Evolutionary conservation across 495 filamentous ascomycete genomes (phyloP).

Genomic region (Thozetella sp.): DNA sequence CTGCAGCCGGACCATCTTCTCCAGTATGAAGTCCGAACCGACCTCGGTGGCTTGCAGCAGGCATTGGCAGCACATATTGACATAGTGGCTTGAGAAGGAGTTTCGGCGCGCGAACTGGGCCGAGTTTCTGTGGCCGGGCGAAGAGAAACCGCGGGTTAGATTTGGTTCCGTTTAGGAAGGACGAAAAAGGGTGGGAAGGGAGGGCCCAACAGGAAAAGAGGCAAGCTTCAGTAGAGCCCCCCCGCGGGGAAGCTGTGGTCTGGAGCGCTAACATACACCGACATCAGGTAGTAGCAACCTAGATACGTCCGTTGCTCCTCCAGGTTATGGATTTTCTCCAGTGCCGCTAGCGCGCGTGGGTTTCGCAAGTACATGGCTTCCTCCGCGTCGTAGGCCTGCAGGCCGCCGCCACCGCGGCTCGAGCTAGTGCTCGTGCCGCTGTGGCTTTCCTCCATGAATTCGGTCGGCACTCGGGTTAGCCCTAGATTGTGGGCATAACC

Average conservation of each 20-base stretch:
- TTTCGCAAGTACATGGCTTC: background rate
- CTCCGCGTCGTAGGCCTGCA: background rate
- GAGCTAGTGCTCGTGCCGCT: constrained; percentile 10
- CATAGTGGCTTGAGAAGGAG: constrained; percentile 17
- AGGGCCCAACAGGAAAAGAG: background rate
- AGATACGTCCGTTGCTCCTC: constrained; percentile 30
- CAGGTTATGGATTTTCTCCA: constrained; percentile 17
- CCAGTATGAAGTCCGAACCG: constrained; percentile 23
- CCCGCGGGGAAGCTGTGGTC: background rate
- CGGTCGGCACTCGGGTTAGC: constrained; percentile 19
- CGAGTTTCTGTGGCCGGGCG: constrained; percentile 18
- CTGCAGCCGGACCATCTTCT: constrained; percentile 27
- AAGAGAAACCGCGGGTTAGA: background rate
- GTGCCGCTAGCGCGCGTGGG: background rate
- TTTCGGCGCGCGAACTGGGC: constrained; percentile 27
- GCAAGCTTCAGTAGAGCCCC: background rate
- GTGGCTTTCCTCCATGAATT: constrained; percentile 13
- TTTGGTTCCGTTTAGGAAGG: background rate
- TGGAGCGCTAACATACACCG: constrained; percentile 22
- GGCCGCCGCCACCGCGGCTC: background rate
- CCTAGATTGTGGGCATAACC: constrained; percentile 34
- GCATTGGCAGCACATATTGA: constrained; percentile 22
- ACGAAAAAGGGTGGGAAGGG: background rate
- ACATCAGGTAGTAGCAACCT: constrained; percentile 31
- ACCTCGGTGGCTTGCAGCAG: constrained; percentile 20